Conservation (phyloP, 768 basidiomycete genomes). For the Dioszegia aurantiaca region DNA sequence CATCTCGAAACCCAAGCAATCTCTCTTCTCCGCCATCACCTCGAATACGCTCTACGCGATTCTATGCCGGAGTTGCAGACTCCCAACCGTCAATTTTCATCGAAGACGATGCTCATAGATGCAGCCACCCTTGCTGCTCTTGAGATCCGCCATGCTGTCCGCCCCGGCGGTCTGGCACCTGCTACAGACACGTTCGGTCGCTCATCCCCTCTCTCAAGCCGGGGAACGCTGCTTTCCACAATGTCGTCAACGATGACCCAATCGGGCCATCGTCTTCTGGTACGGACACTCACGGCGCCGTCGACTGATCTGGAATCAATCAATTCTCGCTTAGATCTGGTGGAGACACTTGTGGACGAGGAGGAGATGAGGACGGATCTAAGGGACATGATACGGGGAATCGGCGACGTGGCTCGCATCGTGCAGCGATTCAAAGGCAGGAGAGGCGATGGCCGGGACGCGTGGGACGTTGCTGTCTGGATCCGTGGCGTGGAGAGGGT, state of each 20-base stretch:
- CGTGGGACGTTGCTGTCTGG: slow-evolving; percentile 41
- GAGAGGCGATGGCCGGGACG: slow-evolving; percentile 39
- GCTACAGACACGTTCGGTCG: slow-evolving; percentile 8
- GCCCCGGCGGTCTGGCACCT: slow-evolving; percentile 28
- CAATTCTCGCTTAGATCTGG: slow-evolving; percentile 38
- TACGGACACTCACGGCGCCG: slow-evolving; percentile 45
- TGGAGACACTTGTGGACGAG: slow-evolving; percentile 41
- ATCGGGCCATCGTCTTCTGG: slow-evolving; percentile 46
- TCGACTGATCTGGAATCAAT: slow-evolving; percentile 36
- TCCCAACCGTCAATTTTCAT: slow-evolving; percentile 32
- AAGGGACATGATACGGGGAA: slow-evolving; percentile 25
- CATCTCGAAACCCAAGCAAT: slow-evolving; percentile 36
- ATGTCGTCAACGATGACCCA: slow-evolving; percentile 42
- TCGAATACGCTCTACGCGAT: slow-evolving; percentile 47
- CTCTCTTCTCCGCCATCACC: slow-evolving; percentile 37
- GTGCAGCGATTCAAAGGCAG: slow-evolving; percentile 42
- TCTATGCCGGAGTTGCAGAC: slow-evolving; percentile 35
- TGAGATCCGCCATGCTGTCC: slow-evolving; percentile 48
- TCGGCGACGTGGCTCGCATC: slow-evolving; percentile 45
- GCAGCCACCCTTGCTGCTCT: slow-evolving; percentile 50
- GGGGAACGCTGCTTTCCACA: slow-evolving; percentile 49
- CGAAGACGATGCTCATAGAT: slow-evolving; percentile 48
- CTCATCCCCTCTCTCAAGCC: slow-evolving; percentile 32
- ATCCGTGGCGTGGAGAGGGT: slow-evolving; percentile 33
- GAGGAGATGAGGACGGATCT: slow-evolving; percentile 42